Conservation (phyloP, 306 rosid genomes). For the Cucumis melo region DNA sequence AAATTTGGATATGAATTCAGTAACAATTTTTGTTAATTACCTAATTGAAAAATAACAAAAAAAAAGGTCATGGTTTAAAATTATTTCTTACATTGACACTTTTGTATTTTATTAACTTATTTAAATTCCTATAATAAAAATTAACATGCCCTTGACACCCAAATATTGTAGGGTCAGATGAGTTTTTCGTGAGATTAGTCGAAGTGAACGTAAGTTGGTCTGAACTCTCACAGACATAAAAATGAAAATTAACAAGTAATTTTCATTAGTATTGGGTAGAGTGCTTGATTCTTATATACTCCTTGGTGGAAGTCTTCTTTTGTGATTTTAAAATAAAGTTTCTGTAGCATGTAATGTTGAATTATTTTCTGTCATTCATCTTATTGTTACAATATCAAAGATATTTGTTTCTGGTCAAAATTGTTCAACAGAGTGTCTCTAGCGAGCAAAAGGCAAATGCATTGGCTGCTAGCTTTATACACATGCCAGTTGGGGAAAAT, state of each 20-base stretch:
- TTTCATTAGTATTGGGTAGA: not conserved
- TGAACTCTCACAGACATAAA: too few relatives aligned
- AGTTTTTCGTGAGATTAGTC: too few relatives aligned
- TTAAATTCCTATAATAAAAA: too few relatives aligned
- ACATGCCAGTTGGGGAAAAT: conserved; percentile 80
- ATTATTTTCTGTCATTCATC: not conserved
- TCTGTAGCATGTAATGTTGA: not conserved
- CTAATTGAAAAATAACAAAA: too few relatives aligned
- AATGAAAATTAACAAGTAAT: not conserved
- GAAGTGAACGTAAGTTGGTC: too few relatives aligned
- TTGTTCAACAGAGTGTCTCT: conserved; percentile 57
- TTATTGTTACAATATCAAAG: not conserved
- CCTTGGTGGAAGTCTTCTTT: not conserved
- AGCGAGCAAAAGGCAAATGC: conserved; percentile 90
- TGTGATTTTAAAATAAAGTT: not conserved
- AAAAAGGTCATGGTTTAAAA: too few relatives aligned
- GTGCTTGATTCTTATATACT: not conserved
- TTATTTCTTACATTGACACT: too few relatives aligned
- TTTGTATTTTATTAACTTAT: too few relatives aligned
- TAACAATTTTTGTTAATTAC: too few relatives aligned
- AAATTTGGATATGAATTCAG: too few relatives aligned
- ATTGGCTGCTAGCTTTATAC: conserved; percentile 76
- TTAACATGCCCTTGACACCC: too few relatives aligned
- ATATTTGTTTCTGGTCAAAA: not conserved
- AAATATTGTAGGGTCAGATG: too few relatives aligned